Percentiles rank a stretch among this genome's conserved stretches.
These are phyloP conservation scores for Rhizopus microsporus DNA, from an alignment of 371 early-diverging fungal species.

Conservation along the genomic window DNA sequence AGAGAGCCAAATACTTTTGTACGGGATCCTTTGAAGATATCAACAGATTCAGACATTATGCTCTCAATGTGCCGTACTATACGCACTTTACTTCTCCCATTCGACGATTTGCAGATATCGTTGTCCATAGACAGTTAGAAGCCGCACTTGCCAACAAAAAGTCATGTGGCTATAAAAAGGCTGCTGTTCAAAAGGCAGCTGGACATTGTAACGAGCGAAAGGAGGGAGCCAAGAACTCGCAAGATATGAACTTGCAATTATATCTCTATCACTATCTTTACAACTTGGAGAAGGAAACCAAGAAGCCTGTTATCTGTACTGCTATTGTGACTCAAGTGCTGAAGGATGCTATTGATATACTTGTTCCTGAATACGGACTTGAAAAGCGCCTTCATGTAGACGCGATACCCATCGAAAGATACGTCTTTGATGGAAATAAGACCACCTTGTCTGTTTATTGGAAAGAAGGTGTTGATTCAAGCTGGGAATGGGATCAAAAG, in stretches of 20 bases:
- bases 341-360: conserved; percentile 67
- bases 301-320: conserved; percentile 35
- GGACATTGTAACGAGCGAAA: conserved; percentile 82
- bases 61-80: conserved; percentile 84
- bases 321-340: conserved; percentile 56
- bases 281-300: conserved; percentile 36
- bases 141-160: conserved; percentile 42
- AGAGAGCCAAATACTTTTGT: conserved; percentile 94
- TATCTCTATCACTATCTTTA: conserved; percentile 71
- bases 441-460: conserved; percentile 44
- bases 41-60: conserved; percentile 79
- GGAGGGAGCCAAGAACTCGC: conserved; percentile 78
- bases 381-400: conserved; percentile 66
- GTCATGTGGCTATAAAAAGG: conserved; percentile 48
- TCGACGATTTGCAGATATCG: conserved; percentile 97
- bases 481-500: conserved; percentile 11
- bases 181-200: conserved; percentile 56
- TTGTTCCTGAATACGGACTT: conserved; percentile 73
- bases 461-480: conserved; percentile 40
- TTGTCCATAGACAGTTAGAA: conserved; percentile 94
- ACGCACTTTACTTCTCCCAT: conserved; percentile 99
- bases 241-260: conserved; percentile 77
- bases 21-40: conserved; percentile 71
- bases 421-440: conserved; percentile 35
- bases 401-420: conserved; percentile 62